Evolutionary conservation across 192 early-diverging fungal species (phyloP), one percentile per base, ranked within the genome.

Genomic region (Chytriomyces sp.): DNA sequence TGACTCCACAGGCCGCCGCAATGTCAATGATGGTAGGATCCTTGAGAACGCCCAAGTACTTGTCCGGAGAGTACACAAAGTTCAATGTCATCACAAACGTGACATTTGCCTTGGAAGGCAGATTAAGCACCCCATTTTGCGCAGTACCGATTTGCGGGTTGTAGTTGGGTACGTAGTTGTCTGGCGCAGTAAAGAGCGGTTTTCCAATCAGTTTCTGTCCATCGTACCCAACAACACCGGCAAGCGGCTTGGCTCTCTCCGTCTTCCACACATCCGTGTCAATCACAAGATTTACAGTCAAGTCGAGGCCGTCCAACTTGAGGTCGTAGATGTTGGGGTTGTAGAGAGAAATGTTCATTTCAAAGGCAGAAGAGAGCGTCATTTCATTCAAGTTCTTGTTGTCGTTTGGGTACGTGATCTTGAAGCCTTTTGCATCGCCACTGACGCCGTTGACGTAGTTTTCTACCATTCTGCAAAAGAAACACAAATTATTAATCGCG

Each of bases 1-100:
- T 63, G n/a, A 80, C 62, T 20, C 68, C 68, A 50, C 79, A 80
- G 26, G 68, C 66, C 45, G 59, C 64, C 2, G 76, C 60, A 13
- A 80, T 43, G 43, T 77, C 48, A 28, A 60, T 64, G 20, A 80
- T 24, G 44, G 44, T 74, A 2, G 79, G 79, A 61, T 80, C 79
- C 47, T 66, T 69, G 46, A 77, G 10, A 7, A 80, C 6, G 6
- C 67, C 73, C 1, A 69, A 18, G 26, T 69, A 13, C 65, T 48
- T 47, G 43, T 50, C 61, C 26, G 50, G 65, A 6, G 49, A 48
- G 67, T 77, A 80, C 23, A 43, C 24, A 47, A 80, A 46, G n/a
- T 67, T 80, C 61, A 80, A 77, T 48, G 53, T 69, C 66, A 80
- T 66, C 24, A 24, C 26, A 64, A 80, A 77, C n/a, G 66, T 35